Evolutionary conservation across 208 protist species (phyloP), one percentile per base, ranked within the genome.

Genomic region (Leishmania braziliensis): DNA sequence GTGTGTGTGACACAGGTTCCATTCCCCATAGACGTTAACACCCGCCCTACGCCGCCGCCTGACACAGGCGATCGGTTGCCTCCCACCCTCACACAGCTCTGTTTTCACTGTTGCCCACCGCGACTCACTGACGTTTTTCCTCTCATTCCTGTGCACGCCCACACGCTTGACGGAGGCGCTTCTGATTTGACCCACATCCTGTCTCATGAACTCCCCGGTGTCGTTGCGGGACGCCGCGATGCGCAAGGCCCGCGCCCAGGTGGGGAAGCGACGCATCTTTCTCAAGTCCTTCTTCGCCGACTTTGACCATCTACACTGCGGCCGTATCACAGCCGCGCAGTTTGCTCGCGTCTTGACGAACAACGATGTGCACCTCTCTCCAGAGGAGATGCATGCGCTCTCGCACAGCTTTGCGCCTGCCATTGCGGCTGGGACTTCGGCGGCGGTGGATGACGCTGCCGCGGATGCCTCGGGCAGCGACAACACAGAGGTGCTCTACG

Each of bases 281-380:
- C 81, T 97, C 20, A 86, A 96, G 72, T 90, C 96, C 65, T 88
- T 89, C 76, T 96, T 98, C 74, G 72, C 84, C 20, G 96, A 98
- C 82, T 98, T 94, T 78, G 96, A 98, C 68, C 82, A 70, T 20
- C 90, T 98, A 8, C 85, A 84, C 77, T 87, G 86, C 62, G 95
- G 94, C 43, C 86, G 95, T 50, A 88, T 98, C 77, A 97, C 95
- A 4, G 83, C 79, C 39, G 82, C 69, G 26, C 95, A 98, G 79
- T 96, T 98, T 53, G 84, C 88, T 9, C 92, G 93, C 23, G 92
- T 89, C 4, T 81, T 97, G 51, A 87, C 85, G 23, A 83, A 86
- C 46, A 92, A 93, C 75, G 58, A 87, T 50, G 85, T 96, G 73
- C 75, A 82, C 39, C 88, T 96, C 43, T 87, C 62, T 12, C 80